Evolutionary conservation across 73 alveolate genomes (phyloP).

Genomic region (Tetrahymena elliotti): DNA sequence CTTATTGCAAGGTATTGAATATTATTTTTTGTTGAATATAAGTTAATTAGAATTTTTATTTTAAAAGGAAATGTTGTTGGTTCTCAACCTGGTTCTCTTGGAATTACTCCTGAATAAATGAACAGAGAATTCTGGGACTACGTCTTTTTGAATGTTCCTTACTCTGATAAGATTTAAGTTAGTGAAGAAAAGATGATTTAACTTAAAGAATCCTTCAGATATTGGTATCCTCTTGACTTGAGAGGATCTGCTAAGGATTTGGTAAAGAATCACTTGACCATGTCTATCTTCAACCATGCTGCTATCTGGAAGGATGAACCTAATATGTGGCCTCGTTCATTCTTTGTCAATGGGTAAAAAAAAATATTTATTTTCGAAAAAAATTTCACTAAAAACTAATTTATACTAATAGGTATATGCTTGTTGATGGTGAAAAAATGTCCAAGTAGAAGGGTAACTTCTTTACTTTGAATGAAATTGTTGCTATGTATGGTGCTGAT

Average conservation of each 20-base stretch:
- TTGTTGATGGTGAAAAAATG: slow-evolving; percentile 96
- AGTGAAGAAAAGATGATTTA: slow-evolving; percentile 65
- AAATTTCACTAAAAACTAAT: no score
- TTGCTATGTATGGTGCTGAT: slow-evolving; percentile 89
- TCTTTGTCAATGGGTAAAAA: slow-evolving; percentile 92
- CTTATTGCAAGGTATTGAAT: slow-evolving; percentile 69
- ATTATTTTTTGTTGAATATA: no score
- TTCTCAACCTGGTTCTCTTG: slow-evolving; percentile 56
- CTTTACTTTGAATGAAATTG: slow-evolving; percentile 84
- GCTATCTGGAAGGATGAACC: slow-evolving; percentile 95
- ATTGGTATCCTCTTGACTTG: slow-evolving; percentile 99
- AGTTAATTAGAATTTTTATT: neutral
- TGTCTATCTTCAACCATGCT: slow-evolving; percentile 97
- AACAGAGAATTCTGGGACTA: slow-evolving; percentile 95
- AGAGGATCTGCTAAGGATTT: slow-evolving; percentile 98
- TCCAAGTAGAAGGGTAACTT: slow-evolving; percentile 94
- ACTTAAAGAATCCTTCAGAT: slow-evolving; percentile 91
- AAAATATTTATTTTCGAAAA: neutral
- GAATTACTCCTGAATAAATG: slow-evolving; percentile 76
- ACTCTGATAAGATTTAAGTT: slow-evolving; percentile 55
- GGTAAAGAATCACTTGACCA: slow-evolving; percentile 95
- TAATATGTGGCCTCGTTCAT: slow-evolving; percentile 90
- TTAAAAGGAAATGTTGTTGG: slow-evolving; percentile 66
- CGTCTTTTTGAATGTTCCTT: slow-evolving; percentile 75
- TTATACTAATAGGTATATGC: slow-evolving; percentile 43